phyloP scores from a whole-genome alignment of 1,284 basidiomycete genomes.

The Hemileia vastatrix region DNA sequence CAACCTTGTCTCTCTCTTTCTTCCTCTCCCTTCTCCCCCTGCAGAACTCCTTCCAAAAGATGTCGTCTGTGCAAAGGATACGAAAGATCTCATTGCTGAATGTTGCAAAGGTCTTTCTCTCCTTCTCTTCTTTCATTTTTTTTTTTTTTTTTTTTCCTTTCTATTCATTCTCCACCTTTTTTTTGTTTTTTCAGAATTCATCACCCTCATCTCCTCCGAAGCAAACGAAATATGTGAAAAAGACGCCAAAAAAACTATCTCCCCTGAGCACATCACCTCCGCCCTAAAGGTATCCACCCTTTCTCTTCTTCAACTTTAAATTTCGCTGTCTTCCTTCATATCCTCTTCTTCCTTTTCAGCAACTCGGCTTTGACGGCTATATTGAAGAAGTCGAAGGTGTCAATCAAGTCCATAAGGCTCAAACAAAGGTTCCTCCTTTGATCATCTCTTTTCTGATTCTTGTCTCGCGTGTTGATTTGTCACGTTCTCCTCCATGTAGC shows the following conservation, averaged over 20 bases:
- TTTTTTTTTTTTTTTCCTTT: neutral
- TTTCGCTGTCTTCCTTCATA: neutral
- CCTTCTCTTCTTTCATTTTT: constrained; percentile 15
- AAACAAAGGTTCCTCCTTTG: constrained; percentile 57
- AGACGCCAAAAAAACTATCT: constrained; percentile 98
- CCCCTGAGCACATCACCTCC: constrained; percentile 88
- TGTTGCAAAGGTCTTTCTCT: constrained; percentile 80
- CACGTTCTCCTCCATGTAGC: neutral
- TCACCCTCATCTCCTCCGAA: constrained; percentile 92
- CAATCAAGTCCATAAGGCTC: constrained; percentile 86
- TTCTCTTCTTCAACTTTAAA: neutral
- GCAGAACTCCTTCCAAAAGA: constrained; percentile 80
- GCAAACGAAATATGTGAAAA: constrained; percentile 97
- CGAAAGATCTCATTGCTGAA: constrained; percentile 89
- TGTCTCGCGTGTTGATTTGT: neutral
- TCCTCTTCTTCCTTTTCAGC: constrained; percentile 48
- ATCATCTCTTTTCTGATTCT: neutral
- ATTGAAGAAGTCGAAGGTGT: constrained; percentile 81
- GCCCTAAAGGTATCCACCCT: constrained; percentile 65
- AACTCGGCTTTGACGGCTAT: constrained; percentile 80
- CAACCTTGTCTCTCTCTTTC: neutral
- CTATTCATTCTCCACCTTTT: constrained; percentile 5
- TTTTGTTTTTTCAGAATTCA: constrained; percentile 74
- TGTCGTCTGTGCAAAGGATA: constrained; percentile 86
- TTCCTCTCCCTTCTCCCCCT: constrained; percentile 8